These are phyloP conservation scores for Colletotrichum magnum DNA, from an alignment of 2,329 filamentous ascomycete genomes.

Conservation along the genomic window DNA sequence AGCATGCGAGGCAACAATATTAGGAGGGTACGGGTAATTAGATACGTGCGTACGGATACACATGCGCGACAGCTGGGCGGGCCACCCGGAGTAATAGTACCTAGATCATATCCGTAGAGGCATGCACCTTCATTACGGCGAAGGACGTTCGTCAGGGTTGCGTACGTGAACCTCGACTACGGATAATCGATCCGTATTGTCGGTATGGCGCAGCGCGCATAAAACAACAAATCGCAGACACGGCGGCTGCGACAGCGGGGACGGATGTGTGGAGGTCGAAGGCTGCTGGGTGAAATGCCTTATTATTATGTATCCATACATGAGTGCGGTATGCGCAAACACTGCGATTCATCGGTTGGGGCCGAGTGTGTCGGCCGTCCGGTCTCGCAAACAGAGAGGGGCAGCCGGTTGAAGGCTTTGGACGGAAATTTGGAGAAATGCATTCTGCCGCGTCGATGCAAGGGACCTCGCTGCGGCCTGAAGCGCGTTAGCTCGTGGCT, in stretches of 20 bases:
- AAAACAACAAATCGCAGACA: conserved; percentile 8
- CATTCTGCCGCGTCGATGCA: conserved; percentile 37
- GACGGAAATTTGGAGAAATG: conserved; percentile 34
- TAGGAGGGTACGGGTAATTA: conserved; percentile 13
- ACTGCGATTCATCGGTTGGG: conserved; percentile 12
- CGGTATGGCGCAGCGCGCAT: conserved; percentile 11
- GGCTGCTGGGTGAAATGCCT: conserved; percentile 14
- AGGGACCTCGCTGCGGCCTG: conserved; percentile 34
- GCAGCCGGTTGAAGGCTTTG: conserved; percentile 20
- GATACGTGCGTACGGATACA: conserved; percentile 19
- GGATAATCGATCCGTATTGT: background rate
- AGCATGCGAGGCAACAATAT: conserved; percentile 11
- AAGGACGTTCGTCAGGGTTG: conserved; percentile 22
- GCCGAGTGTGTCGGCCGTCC: conserved; percentile 20
- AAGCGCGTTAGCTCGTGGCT: conserved; percentile 9
- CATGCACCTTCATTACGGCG: conserved; percentile 19
- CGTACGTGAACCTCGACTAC: conserved; percentile 10
- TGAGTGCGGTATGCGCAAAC: conserved; percentile 18
- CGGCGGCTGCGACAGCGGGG: conserved; percentile 3
- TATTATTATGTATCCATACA: too few relatives aligned
- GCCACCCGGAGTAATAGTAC: conserved; percentile 13
- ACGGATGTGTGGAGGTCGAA: conserved; percentile 20
- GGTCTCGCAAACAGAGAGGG: conserved; percentile 33
- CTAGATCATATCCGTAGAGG: conserved; percentile 8
- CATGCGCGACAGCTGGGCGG: conserved; percentile 15